phyloP scores from a whole-genome alignment of 1,284 basidiomycete genomes.

The Kwoniella shivajii region DNA sequence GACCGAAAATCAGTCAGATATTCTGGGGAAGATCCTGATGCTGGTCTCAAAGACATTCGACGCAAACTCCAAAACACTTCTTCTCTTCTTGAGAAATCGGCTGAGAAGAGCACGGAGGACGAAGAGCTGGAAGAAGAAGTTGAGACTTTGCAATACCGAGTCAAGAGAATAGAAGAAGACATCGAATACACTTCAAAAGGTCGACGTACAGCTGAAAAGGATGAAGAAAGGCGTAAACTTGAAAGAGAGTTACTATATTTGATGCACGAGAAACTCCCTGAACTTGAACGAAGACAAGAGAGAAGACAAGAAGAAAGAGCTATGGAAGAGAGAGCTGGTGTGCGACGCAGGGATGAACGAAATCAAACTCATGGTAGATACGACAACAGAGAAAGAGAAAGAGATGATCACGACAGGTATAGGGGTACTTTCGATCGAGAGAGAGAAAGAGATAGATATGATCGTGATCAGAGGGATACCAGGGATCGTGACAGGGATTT shows the following conservation, averaged over 20 bases:
- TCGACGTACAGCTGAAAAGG: slow-evolving; percentile 71
- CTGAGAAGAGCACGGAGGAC: slow-evolving; percentile 73
- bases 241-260: slow-evolving; percentile 86
- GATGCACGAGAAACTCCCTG: slow-evolving; percentile 89
- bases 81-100: slow-evolving; percentile 74
- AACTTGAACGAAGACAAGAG: slow-evolving; percentile 82
- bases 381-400: slow-evolving; percentile 54
- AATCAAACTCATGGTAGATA: slow-evolving; percentile 79
- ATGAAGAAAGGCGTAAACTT: slow-evolving; percentile 81
- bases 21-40: slow-evolving; percentile 67
- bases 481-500: slow-evolving; percentile 42
- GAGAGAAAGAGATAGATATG: slow-evolving; percentile 35
- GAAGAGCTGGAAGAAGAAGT: slow-evolving; percentile 88
- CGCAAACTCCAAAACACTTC: slow-evolving; percentile 80
- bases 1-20: slow-evolving; percentile 82
- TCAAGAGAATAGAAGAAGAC: slow-evolving; percentile 88
- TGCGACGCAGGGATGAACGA: slow-evolving; percentile 76
- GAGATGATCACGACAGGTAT: slow-evolving; percentile 43
- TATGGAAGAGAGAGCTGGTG: slow-evolving; percentile 75
- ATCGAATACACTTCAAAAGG: slow-evolving; percentile 86
- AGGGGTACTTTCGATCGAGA: slow-evolving; percentile 20
- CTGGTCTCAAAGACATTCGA: slow-evolving; percentile 83
- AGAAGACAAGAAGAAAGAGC: slow-evolving; percentile 75
- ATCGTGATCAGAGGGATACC: slow-evolving; percentile 44
- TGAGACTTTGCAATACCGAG: slow-evolving; percentile 81